Base-by-base conservation (phyloP, 805 yeast genomes). In the Candida yuanshanica region DNA sequence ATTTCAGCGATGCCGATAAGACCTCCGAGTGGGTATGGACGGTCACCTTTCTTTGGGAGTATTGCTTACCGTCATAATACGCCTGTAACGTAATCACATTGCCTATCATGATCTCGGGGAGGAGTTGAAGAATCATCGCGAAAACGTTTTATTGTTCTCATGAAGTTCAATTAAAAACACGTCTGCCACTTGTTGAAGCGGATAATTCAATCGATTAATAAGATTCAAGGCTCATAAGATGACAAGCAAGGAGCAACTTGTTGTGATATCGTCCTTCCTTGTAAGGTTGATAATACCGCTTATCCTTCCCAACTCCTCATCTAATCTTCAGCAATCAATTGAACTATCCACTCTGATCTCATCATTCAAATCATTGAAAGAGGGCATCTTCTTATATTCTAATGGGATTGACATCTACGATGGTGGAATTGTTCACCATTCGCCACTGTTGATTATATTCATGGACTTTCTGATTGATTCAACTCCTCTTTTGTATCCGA, bases 371-470 rank as follows among this genome's bases (percentile, higher is more conserved):
- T 68, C 77, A 31, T 56, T 85, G 33, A 62, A 69, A 50, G 95
- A 84, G 56, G 90, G 90, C 11, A 64, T 84, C 10, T 85, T 74
- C 50, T 69, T 85, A 38, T 62, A 77, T 41, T 58, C 68, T 4
- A 73, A 79, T 51, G 70, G 69, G 17, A 66, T 83, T 38, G 71
- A 79, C 36, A 78, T 88, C 8, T 91, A 88, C 54, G 77, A 77
- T 46, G 96, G 97, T 9, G 95, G 95, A 20, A 79, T 89, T 14
- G 82, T 83, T 26, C 91, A 88, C 60, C 95, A 88, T 51, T 79
- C 95, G 4, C 96, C 96, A 4, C 56, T 89, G 16, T 53, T 91
- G 18, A 70, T 87, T 26, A 63, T 69, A 3, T 44, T 77, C 2
- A 69, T 82, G 55, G 65, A 71, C 10, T 36, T 38, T 12, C 35